These are phyloP conservation scores for Hydnomerulius pinastri DNA, from an alignment of 768 basidiomycete species.

Conservation along the genomic window DNA sequence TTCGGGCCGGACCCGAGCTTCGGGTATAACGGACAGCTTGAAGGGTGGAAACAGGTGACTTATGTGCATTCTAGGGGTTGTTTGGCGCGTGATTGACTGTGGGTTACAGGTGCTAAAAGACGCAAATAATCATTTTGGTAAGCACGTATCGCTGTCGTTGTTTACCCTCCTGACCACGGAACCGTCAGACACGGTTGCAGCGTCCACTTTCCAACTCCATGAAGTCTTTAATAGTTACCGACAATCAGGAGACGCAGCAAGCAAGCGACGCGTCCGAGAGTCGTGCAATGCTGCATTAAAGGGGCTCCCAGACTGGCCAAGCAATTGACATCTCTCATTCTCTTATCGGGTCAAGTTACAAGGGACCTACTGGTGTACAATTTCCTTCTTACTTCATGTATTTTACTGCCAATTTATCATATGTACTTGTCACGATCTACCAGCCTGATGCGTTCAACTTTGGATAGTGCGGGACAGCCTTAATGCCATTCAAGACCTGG, in stretches of 20 bases:
- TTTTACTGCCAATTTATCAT: no score
- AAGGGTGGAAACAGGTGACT: slow-evolving; percentile 58
- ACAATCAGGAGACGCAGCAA: slow-evolving; percentile 68
- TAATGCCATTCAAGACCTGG: no score
- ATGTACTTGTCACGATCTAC: no score
- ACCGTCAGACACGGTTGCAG: slow-evolving; percentile 50
- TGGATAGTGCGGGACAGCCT: no score
- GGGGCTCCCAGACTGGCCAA: slow-evolving; percentile 76
- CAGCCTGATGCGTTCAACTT: no score
- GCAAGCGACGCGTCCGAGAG: slow-evolving; percentile 76
- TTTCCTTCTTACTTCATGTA: no score
- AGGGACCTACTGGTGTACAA: not conserved
- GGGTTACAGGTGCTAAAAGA: slow-evolving; percentile 52
- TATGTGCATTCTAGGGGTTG: slow-evolving; percentile 1
- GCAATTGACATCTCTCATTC: slow-evolving; percentile 13
- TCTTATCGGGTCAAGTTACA: not conserved
- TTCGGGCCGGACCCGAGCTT: slow-evolving; percentile 36
- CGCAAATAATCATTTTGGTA: slow-evolving; percentile 54
- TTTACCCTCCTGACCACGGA: no score
- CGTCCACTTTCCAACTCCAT: slow-evolving; percentile 73
- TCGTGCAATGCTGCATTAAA: slow-evolving; percentile 74
- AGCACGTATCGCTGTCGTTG: slow-evolving; percentile 8
- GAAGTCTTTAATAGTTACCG: slow-evolving; percentile 75
- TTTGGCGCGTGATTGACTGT: slow-evolving; percentile 9
- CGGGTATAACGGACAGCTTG: slow-evolving; percentile 52